Conservation (phyloP, 2,329 filamentous ascomycete species). For the Bretziella fagacearum region DNA sequence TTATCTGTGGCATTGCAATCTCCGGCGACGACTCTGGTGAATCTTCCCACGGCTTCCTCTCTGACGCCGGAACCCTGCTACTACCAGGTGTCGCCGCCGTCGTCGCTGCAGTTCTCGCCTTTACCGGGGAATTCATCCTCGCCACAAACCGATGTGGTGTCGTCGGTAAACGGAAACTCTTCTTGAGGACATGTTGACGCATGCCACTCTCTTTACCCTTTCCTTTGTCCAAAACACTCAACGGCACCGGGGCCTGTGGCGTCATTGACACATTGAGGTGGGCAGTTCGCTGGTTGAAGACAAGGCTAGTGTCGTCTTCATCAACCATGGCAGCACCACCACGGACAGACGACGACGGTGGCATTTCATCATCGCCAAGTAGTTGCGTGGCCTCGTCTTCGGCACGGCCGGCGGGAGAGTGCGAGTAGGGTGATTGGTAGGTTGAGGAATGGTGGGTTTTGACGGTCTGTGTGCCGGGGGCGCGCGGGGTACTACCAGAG, state of each 20-base stretch:
- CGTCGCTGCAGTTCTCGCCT: neutral
- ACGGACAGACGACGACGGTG: slow-evolving; percentile 16
- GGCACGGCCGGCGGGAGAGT: slow-evolving; percentile 34
- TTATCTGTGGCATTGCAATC: slow-evolving; percentile 63
- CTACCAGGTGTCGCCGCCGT: neutral
- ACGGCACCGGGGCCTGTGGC: slow-evolving; percentile 41
- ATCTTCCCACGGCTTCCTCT: slow-evolving; percentile 18
- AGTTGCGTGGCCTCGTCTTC: slow-evolving; percentile 19
- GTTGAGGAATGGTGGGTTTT: slow-evolving; percentile 32
- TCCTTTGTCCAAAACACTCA: slow-evolving; percentile 17
- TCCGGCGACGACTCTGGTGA: slow-evolving; percentile 58
- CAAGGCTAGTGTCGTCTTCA: slow-evolving; percentile 29
- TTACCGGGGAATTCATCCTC: slow-evolving; percentile 22
- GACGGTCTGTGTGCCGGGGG: slow-evolving; percentile 30
- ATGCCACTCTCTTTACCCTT: slow-evolving; percentile 49
- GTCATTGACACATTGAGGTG: slow-evolving; percentile 33
- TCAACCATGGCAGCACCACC: slow-evolving; percentile 20
- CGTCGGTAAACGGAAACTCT: slow-evolving; percentile 83
- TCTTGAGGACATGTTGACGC: slow-evolving; percentile 82
- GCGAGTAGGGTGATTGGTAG: slow-evolving; percentile 61
- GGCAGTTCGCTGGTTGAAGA: slow-evolving; percentile 36
- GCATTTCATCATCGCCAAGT: slow-evolving; percentile 22
- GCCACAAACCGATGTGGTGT: slow-evolving; percentile 49
- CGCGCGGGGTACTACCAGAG: slow-evolving; percentile 50
- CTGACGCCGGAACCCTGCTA: neutral